Base-by-base conservation (phyloP, 768 basidiomycete species). In the Collybia sordida region DNA sequence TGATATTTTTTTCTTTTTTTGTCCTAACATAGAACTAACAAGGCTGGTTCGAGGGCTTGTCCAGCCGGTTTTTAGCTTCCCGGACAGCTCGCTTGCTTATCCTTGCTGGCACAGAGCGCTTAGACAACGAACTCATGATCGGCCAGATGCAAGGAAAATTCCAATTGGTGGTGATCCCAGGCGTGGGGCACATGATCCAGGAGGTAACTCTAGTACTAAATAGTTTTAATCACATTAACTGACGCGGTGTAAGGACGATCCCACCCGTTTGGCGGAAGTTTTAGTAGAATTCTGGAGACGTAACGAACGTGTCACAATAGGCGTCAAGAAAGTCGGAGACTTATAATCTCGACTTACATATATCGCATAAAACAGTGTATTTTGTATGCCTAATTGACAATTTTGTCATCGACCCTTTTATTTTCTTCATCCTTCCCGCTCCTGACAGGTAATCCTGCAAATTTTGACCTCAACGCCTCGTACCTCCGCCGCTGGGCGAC, bases 71-170 rank as follows among this genome's bases (percentile, higher is more conserved):
- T 68, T 76, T 98, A 1, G 68, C 78, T 0, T 81, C 84, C 0
- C 81, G 86, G 12, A 81, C 91, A 0, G 96, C 95, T 0, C 84
- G 95, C 23, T 70, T 99, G 22, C 81, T 99, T 19, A 81, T 98
- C 7, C 74, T 99, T 14, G 97, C 97, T 0, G 96, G 95, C 0
- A 85, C 94, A 15, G 97, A 99, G 58, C 77, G 94, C 15, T 80
- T 98, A 3, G 97, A 99, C 61, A 88, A 83, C 58, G 85, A 92
- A 57, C 77, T 99, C 40, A 97, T 96, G 88, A 93, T 98, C 43
- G 97, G 89, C 1, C 93, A 95, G 63, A 95, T 96, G 93, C 92
- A 87, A 64, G 91, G 87, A 60, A 98, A 97, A 65, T 99, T 98
- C 68, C 96, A 98, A 69, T 78, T 98, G 65, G 86, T 80, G 19